phyloP scores from a whole-genome alignment of 352 stramenopile genomes.

The Globisporangium barbulae region DNA sequence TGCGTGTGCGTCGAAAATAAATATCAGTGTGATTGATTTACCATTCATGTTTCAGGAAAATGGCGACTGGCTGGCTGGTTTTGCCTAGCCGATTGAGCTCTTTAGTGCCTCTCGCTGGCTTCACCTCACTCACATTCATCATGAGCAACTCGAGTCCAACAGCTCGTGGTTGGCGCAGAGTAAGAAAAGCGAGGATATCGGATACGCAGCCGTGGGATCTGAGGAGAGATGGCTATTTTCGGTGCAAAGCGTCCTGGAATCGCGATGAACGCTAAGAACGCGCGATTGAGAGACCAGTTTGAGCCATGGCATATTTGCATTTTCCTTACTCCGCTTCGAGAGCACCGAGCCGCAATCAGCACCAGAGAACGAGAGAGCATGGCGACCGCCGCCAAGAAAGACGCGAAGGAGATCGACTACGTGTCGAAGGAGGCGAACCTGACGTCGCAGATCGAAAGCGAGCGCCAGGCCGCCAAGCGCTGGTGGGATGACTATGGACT shows the following conservation, averaged over 20 bases:
- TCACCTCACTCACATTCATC: neutral
- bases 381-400: slow-evolving; percentile 38
- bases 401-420: slow-evolving; percentile 76
- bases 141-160: neutral
- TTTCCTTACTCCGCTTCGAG: neutral
- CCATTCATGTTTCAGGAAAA: neutral
- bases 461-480: slow-evolving; percentile 67
- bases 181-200: neutral
- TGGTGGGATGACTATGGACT: slow-evolving; percentile 84
- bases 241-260: neutral
- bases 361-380: slow-evolving; percentile 12
- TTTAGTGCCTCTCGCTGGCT: neutral
- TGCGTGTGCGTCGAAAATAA: neutral
- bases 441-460: slow-evolving; percentile 79
- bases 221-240: neutral
- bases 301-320: neutral
- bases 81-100: too few species aligned
- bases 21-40: neutral
- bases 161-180: neutral
- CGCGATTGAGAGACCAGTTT: neutral
- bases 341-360: too few species aligned
- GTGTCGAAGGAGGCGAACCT: slow-evolving; percentile 83
- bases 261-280: neutral
- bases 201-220: neutral
- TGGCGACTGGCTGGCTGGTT: neutral